These are phyloP conservation scores for Ophiostoma novo-ulmi DNA, from an alignment of 2,329 filamentous ascomycete species.

Conservation along the genomic window DNA sequence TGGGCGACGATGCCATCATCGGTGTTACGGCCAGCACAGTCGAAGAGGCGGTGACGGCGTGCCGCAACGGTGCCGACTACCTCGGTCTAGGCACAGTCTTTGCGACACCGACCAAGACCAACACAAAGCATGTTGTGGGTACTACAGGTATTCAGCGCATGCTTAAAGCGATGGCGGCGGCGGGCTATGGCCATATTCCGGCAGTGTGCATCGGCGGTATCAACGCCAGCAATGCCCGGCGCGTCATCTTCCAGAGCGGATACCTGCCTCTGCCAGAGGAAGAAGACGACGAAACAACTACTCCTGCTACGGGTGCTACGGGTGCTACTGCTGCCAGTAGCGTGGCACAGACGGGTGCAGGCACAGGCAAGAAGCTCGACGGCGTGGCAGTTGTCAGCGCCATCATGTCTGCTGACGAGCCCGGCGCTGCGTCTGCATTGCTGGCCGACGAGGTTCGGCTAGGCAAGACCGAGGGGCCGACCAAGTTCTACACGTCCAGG, in stretches of 20 bases:
- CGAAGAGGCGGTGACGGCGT: constrained; percentile 67
- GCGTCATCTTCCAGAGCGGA: constrained; percentile 65
- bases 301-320: background rate
- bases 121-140: constrained; percentile 78
- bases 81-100: constrained; percentile 87
- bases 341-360: background rate
- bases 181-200: constrained; percentile 43
- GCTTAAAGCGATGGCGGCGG: constrained; percentile 53
- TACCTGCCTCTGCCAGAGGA: constrained; percentile 11
- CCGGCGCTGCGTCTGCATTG: constrained; percentile 55
- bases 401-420: constrained; percentile 68
- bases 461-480: constrained; percentile 19
- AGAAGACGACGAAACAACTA: background rate
- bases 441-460: constrained; percentile 53
- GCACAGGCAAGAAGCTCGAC: constrained; percentile 56
- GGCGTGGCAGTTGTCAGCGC: constrained; percentile 88
- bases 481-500: constrained; percentile 10
- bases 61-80: constrained; percentile 76
- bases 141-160: constrained; percentile 65
- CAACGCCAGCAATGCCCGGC: constrained; percentile 68
- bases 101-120: constrained; percentile 62
- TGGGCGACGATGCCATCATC: constrained; percentile 75
- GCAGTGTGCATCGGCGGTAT: constrained; percentile 88
- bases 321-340: background rate
- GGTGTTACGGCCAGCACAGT: constrained; percentile 77